Conservation (phyloP, 2,329 filamentous ascomycete genomes). For the Rhytidhysteron rufulum region DNA sequence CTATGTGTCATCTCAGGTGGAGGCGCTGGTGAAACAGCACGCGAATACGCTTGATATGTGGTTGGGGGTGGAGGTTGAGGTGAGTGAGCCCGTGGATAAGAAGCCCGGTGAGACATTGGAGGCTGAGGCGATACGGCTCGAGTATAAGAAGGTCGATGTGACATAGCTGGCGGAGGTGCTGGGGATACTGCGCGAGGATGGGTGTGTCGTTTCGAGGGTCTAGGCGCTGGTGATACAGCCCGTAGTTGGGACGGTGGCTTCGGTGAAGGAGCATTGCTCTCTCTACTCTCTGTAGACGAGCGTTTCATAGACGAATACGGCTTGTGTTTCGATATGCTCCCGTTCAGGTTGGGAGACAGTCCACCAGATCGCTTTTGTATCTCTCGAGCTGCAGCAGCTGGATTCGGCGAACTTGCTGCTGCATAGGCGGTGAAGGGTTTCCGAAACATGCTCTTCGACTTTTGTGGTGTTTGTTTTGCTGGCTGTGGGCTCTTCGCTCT, state of each 20-base stretch:
- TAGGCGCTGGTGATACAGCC: slow-evolving; percentile 39
- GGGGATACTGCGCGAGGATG: slow-evolving; percentile 39
- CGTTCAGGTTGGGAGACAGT: slow-evolving; percentile 23
- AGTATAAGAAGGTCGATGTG: slow-evolving; percentile 13
- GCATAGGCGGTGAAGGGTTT: slow-evolving; percentile 64
- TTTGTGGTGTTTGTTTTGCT: slow-evolving; percentile 47
- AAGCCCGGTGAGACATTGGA: slow-evolving; percentile 29
- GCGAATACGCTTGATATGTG: slow-evolving; percentile 1
- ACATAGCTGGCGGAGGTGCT: slow-evolving; percentile 29
- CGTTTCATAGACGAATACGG: slow-evolving; percentile 52
- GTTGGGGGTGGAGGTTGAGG: slow-evolving; percentile 22
- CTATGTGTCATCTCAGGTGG: slow-evolving; percentile 15
- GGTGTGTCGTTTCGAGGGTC: slow-evolving; percentile 26
- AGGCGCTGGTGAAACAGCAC: slow-evolving; percentile 6
- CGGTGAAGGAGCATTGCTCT: slow-evolving; percentile 23
- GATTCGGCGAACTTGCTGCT: slow-evolving; percentile 39
- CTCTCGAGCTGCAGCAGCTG: slow-evolving; percentile 35
- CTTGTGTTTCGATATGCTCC: slow-evolving; percentile 36
- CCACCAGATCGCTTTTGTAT: slow-evolving; percentile 26
- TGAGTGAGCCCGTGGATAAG: slow-evolving; percentile 23
- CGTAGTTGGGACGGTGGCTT: slow-evolving; percentile 24
- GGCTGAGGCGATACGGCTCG: slow-evolving; percentile 21
- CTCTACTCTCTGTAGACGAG: slow-evolving; percentile 33
- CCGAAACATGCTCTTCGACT: slow-evolving; percentile 55
- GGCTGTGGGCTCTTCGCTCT: slow-evolving; percentile 50